A percentile compares a stretch with the other conserved stretches of the same genome.
Evolutionary conservation across 1,284 basidiomycete genomes (phyloP).

Genomic region (Fomitopsis betulina): DNA sequence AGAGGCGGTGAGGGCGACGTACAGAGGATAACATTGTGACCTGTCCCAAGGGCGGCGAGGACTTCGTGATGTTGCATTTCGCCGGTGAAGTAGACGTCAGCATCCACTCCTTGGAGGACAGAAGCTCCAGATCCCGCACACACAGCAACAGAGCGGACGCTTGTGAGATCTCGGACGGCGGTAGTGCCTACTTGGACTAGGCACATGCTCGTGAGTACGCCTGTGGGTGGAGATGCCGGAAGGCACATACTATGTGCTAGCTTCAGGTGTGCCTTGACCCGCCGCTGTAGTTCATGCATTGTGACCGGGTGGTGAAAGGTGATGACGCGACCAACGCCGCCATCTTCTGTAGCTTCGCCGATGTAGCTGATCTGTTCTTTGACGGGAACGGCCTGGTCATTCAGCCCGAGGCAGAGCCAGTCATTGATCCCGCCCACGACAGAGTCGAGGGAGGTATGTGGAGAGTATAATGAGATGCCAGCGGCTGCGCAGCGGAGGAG

Average conservation of each 20-base stretch:
- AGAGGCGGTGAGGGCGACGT: conserved; percentile 15
- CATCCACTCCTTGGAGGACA: conserved; percentile 62
- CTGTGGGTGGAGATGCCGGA: not conserved
- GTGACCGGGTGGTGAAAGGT: conserved; percentile 50
- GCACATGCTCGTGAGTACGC: not conserved
- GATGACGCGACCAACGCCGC: conserved; percentile 70
- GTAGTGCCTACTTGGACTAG: conserved; percentile 76
- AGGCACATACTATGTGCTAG: conserved; percentile 52
- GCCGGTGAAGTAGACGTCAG: conserved; percentile 87
- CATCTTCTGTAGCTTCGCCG: conserved; percentile 27
- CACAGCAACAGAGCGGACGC: conserved; percentile 57
- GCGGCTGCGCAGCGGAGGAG: conserved; percentile 76
- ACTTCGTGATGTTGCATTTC: conserved; percentile 91
- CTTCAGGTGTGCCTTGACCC: conserved; percentile 67
- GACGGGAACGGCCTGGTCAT: conserved; percentile 16
- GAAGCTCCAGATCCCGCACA: conserved; percentile 84
- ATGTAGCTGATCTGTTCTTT: conserved; percentile 13
- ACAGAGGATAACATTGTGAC: conserved; percentile 79
- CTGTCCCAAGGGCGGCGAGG: conserved; percentile 68
- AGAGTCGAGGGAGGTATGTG: conserved; percentile 84
- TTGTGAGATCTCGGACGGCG: conserved; percentile 32
- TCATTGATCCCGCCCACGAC: conserved; percentile 85
- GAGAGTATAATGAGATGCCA: conserved; percentile 84
- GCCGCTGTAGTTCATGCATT: conserved; percentile 55
- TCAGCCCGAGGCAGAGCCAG: conserved; percentile 46